phyloP scores from a whole-genome alignment of 345 rosid genomes.

The Anacardium occidentale region DNA sequence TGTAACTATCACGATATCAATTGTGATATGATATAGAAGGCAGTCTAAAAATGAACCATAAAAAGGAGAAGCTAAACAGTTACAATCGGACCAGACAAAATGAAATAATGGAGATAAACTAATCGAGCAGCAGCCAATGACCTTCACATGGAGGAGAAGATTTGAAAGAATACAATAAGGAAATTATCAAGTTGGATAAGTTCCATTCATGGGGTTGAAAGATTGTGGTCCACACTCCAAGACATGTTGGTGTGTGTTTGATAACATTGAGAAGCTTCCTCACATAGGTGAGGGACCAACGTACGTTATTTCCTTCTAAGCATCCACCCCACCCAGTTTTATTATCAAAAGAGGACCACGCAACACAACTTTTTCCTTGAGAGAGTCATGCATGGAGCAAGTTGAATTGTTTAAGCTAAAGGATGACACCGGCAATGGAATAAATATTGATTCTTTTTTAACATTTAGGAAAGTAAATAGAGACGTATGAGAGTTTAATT shows the following conservation, averaged over 20 bases:
- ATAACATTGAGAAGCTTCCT: constrained; percentile 20
- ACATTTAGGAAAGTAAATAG: neutral
- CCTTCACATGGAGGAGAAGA: constrained; percentile 6
- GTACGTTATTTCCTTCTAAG: constrained; percentile 17
- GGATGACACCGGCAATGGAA: constrained; percentile 1
- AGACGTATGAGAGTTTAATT: constrained; percentile 29
- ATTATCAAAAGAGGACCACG: constrained; percentile 41
- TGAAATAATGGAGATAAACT: neutral
- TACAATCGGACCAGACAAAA: neutral
- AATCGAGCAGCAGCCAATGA: neutral
- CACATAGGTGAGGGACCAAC: constrained; percentile 45
- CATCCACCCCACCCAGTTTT: constrained; percentile 19
- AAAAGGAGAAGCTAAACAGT: too few relatives aligned
- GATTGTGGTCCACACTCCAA: constrained; percentile 30
- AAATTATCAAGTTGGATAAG: constrained; percentile 24
- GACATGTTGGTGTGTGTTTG: constrained; percentile 31
- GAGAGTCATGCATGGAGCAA: constrained; percentile 34
- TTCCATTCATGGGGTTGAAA: constrained; percentile 13
- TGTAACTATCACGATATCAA: too few relatives aligned
- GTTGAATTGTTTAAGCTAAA: constrained; percentile 24
- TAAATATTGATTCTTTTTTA: too few relatives aligned
- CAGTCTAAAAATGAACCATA: neutral
- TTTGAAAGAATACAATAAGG: constrained; percentile 15
- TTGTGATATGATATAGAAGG: too few relatives aligned
- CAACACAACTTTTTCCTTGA: constrained; percentile 27